Percentiles rank a stretch among this genome's conserved stretches.
phyloP scores from a whole-genome alignment of 306 rosid species.

The Cicer pinnatifidum region DNA sequence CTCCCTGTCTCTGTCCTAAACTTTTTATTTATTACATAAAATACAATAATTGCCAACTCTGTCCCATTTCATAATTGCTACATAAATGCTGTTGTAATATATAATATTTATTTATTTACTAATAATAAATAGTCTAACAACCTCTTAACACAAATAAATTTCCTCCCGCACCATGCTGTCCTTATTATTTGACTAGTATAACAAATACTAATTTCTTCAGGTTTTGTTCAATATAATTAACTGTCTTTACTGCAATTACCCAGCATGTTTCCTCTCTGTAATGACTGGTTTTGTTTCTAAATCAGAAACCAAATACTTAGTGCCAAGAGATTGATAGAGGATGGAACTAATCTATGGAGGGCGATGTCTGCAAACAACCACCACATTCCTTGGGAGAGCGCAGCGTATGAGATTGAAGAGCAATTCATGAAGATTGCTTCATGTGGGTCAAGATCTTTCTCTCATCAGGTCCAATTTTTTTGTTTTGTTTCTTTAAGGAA shows the following conservation, averaged over 20 bases:
- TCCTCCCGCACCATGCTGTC: slow-evolving; percentile 15
- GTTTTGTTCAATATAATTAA: slow-evolving; percentile 26
- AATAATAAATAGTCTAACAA: too few relatives aligned
- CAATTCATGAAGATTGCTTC: slow-evolving; percentile 75
- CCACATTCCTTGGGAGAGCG: slow-evolving; percentile 73
- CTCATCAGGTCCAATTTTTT: slow-evolving; percentile 65
- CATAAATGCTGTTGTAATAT: too few relatives aligned
- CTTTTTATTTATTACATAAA: background rate
- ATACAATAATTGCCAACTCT: too few relatives aligned
- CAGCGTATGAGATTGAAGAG: slow-evolving; percentile 72
- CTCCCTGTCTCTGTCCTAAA: background rate
- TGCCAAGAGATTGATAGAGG: slow-evolving; percentile 72
- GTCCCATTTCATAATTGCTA: too few relatives aligned
- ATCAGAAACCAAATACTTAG: slow-evolving; percentile 80
- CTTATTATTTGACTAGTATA: slow-evolving; percentile 23
- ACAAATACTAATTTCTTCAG: slow-evolving; percentile 30
- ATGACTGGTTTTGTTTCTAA: slow-evolving; percentile 16
- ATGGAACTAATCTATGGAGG: slow-evolving; percentile 85
- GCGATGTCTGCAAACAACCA: slow-evolving; percentile 67
- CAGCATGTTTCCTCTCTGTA: slow-evolving; percentile 36
- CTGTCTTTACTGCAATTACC: slow-evolving; percentile 36
- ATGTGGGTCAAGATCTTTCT: slow-evolving; percentile 78
- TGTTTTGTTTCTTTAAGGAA: slow-evolving; percentile 13
- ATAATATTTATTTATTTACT: too few relatives aligned
- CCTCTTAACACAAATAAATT: background rate